Conservation (phyloP, 495 filamentous ascomycete species). For the Parachaetomium inaequale region DNA sequence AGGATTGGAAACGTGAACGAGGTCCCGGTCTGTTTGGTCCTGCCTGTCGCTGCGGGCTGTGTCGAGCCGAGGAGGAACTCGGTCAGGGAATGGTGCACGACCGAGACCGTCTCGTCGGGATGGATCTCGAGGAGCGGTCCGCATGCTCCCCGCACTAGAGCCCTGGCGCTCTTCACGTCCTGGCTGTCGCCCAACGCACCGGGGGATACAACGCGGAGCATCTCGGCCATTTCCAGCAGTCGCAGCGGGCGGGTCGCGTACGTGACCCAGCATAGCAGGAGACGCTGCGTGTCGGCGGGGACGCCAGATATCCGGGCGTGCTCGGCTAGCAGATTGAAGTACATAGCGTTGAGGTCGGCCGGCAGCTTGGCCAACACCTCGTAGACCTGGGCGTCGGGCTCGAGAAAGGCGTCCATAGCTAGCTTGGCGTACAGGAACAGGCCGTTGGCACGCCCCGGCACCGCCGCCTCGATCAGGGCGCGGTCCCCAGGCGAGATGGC, state of each 20-base stretch:
- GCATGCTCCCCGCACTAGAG: slow-evolving; percentile 27
- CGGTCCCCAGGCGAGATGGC: slow-evolving; percentile 26
- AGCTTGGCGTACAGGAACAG: slow-evolving; percentile 43
- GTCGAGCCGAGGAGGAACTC: slow-evolving; percentile 44
- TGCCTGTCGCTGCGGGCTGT: too few relatives aligned
- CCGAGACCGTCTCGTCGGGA: slow-evolving; percentile 44
- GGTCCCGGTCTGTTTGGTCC: too few relatives aligned
- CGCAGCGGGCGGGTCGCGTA: slow-evolving; percentile 49
- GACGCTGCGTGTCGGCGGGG: slow-evolving; percentile 36
- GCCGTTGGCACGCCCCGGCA: slow-evolving; percentile 23
- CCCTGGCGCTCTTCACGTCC: slow-evolving; percentile 3
- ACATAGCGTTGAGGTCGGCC: slow-evolving; percentile 30
- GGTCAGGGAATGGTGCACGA: slow-evolving; percentile 53
- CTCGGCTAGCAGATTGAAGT: slow-evolving; percentile 39
- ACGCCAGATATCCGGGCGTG: slow-evolving; percentile 37
- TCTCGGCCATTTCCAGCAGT: slow-evolving; percentile 42
- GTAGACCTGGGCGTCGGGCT: too few relatives aligned
- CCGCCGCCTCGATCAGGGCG: slow-evolving; percentile 15
- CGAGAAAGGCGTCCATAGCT: too few relatives aligned
- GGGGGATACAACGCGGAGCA: slow-evolving; percentile 13
- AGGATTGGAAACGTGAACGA: slow-evolving; percentile 28
- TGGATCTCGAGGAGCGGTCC: slow-evolving; percentile 47
- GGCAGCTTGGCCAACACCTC: slow-evolving; percentile 29
- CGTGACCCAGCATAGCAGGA: slow-evolving; percentile 44
- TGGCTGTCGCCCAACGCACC: too few relatives aligned